Evolutionary conservation across 148 eudicot species (phyloP), one percentile per base, ranked within the genome.

Genomic region (Bassia scoparia): DNA sequence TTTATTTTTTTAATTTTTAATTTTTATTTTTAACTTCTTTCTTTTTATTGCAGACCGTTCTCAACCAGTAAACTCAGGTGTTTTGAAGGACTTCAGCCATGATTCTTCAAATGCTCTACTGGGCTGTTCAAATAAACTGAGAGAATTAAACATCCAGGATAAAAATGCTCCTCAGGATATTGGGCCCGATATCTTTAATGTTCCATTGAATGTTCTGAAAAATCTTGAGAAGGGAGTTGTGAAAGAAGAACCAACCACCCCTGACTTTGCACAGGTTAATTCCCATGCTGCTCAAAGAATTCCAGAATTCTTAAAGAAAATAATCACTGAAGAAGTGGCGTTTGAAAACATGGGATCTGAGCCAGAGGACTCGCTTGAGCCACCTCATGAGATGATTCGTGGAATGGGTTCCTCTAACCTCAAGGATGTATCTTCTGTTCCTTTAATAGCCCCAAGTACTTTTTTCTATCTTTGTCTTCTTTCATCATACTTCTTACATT

Each of bases 361-460:
- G 50, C 65, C 54, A 20, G 77, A 74, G 64, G 77, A 74, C 61
- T 65, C 71, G 13, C 64, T 74, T 66, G 77, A 74, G 71, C 77
- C 77, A 38, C 77, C 77, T 67, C 77, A 74, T 66, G 77, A 66
- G 77, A 74, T 74, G 77, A 54, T 74, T 41, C 71, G 70, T 26
- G 77, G 77, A 20, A 37, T 55, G 77, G 77, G 77, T 24, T 55
- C 71, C 2, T 30, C 65, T 55, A 35, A 18, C 55, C 54, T 61
- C 59, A 61, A 73, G 17, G 76, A 49, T 5, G 13, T 68, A 73
- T 73, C 34, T 30, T 73, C 76, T 73, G 27, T 61, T 31, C 76
- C 52, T 21, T 67, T 64, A 41, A 52, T 53, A 65, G 65, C 66
- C 48, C 53, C 13, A 66, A 37, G 77, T 74, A 74, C 29, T 35